phyloP scores from a whole-genome alignment of 495 filamentous ascomycete genomes.

The Aspergillus heteromorphus region DNA sequence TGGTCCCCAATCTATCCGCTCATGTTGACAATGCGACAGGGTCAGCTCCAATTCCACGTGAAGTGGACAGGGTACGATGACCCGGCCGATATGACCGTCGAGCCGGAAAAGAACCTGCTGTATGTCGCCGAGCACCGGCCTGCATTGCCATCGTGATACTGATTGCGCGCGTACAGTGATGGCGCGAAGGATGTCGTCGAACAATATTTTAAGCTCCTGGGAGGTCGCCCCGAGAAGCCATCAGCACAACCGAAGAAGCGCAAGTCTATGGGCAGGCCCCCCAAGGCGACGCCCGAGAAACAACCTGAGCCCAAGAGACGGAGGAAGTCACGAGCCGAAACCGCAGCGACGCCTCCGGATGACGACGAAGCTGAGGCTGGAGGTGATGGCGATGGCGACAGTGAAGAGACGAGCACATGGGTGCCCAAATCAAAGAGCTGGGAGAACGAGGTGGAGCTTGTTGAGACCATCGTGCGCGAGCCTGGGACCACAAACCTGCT shows the following conservation, averaged over 20 bases:
- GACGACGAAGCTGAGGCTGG: slow-evolving; percentile 14
- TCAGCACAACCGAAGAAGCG: slow-evolving; percentile 28
- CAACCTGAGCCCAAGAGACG: slow-evolving; percentile 15
- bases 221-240: slow-evolving; percentile 46
- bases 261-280: slow-evolving; percentile 31
- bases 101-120: slow-evolving; percentile 54
- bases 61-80: slow-evolving; percentile 63
- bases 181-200: slow-evolving; percentile 49
- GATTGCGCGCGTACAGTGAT: slow-evolving; percentile 28
- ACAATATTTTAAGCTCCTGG: slow-evolving; percentile 51
- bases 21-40: slow-evolving; percentile 27
- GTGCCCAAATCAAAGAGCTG: slow-evolving; percentile 48
- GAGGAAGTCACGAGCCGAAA: slow-evolving; percentile 13
- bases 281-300: slow-evolving; percentile 19
- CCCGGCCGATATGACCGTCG: slow-evolving; percentile 51
- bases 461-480: slow-evolving; percentile 55
- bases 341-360: slow-evolving; percentile 17
- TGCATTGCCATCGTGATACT: slow-evolving; percentile 5
- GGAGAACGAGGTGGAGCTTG: slow-evolving; percentile 49
- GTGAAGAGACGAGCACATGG: slow-evolving; percentile 30
- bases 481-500: slow-evolving; percentile 30
- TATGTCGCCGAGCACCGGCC: slow-evolving; percentile 16
- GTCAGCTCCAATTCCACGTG: slow-evolving; percentile 43
- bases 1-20: neutral
- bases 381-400: neutral